These are phyloP conservation scores for Prosopis cineraria DNA, from an alignment of 306 rosid species.

Conservation along the genomic window DNA sequence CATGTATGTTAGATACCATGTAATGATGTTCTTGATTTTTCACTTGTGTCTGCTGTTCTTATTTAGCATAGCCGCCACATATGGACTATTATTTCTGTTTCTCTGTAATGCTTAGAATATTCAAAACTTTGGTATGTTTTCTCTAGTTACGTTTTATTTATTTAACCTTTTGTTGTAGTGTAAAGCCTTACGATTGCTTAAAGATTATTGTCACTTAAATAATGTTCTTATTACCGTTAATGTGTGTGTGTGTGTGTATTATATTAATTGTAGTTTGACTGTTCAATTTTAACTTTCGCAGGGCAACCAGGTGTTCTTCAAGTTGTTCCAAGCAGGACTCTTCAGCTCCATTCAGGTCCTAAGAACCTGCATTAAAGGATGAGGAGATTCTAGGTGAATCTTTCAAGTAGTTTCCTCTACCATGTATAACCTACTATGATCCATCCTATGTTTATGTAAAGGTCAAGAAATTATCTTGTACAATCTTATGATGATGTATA, in stretches of 20 bases:
- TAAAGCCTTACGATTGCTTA: neutral
- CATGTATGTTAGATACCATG: neutral
- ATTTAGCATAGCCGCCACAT: neutral
- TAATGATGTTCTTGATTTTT: neutral
- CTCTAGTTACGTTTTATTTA: neutral
- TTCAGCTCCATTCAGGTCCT: slow-evolving; percentile 68
- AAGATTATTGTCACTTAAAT: neutral
- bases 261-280: neutral
- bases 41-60: neutral
- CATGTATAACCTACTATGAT: slow-evolving; percentile 35
- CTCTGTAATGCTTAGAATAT: neutral
- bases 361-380: slow-evolving; percentile 32
- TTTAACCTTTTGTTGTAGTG: neutral
- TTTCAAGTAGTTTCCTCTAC: slow-evolving; percentile 9
- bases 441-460: slow-evolving; percentile 16
- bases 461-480: slow-evolving; percentile 15
- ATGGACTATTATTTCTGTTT: neutral
- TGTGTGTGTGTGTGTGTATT: too few species aligned
- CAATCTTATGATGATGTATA: slow-evolving; percentile 1
- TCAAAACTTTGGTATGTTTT: neutral
- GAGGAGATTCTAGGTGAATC: slow-evolving; percentile 4
- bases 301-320: slow-evolving; percentile 96
- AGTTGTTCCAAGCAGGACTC: slow-evolving; percentile 74
- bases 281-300: slow-evolving; percentile 32
- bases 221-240: neutral